phyloP scores from a whole-genome alignment of 129 eudicot genomes.

The Glebionis coronaria region DNA sequence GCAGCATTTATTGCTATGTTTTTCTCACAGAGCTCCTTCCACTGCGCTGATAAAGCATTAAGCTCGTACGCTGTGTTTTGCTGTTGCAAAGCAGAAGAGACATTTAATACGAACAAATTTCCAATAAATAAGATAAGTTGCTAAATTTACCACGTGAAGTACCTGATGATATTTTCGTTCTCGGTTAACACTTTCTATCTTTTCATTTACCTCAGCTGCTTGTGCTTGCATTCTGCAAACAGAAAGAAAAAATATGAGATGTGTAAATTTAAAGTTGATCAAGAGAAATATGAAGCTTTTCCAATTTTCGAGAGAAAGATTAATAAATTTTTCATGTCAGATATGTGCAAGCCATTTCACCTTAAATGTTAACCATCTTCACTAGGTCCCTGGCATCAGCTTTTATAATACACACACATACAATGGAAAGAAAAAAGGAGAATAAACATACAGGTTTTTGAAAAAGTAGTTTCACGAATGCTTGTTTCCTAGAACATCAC shows the following conservation, averaged over 20 bases:
- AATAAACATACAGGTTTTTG: not conserved
- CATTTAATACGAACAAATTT: slow-evolving; percentile 3
- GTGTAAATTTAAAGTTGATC: too few relatives aligned
- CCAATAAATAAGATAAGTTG: not conserved
- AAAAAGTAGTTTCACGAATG: not conserved
- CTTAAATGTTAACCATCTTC: too few relatives aligned
- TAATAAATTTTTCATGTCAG: too few relatives aligned
- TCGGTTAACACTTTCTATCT: slow-evolving; percentile 77
- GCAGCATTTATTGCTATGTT: slow-evolving; percentile 86
- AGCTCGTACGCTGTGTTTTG: slow-evolving; percentile 92
- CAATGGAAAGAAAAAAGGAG: not conserved
- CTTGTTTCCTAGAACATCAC: not conserved
- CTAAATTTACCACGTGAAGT: slow-evolving; percentile 1
- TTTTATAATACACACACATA: not conserved
- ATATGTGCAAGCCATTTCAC: too few relatives aligned
- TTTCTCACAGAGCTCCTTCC: slow-evolving; percentile 90
- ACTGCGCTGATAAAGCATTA: slow-evolving; percentile 83
- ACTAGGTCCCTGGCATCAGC: not conserved
- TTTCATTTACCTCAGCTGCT: slow-evolving; percentile 56
- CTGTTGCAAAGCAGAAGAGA: slow-evolving; percentile 41
- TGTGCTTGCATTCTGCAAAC: slow-evolving; percentile 69
- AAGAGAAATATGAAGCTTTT: too few relatives aligned
- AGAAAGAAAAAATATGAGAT: not conserved
- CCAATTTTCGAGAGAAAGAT: too few relatives aligned
- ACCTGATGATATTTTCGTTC: slow-evolving; percentile 99